A percentile compares a stretch with the other conserved stretches of the same genome.
Conservation (phyloP, 2,329 filamentous ascomycete species). For the Cucurbitaria berberidis region DNA sequence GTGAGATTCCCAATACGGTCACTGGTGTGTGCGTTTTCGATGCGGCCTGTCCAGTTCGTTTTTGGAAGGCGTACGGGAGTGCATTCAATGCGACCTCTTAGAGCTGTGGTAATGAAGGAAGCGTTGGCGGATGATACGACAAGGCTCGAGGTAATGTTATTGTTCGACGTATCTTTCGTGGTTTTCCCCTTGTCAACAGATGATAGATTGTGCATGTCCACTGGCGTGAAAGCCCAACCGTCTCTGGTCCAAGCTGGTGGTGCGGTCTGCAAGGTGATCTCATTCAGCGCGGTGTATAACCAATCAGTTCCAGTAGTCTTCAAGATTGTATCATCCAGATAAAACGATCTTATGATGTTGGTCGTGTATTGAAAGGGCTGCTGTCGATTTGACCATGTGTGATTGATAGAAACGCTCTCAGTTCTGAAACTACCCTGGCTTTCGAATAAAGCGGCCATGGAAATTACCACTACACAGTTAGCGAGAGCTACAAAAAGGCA, state of each 20-base stretch:
- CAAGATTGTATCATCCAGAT: not conserved
- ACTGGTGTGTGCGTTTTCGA: not conserved
- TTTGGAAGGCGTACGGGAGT: not conserved
- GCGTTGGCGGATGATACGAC: not conserved
- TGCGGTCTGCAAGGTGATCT: slow-evolving; percentile 2
- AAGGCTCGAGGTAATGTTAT: not conserved
- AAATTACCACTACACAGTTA: slow-evolving; percentile 7
- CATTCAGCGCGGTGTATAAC: slow-evolving; percentile 8
- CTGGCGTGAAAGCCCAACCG: slow-evolving; percentile 12
- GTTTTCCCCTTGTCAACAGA: not conserved
- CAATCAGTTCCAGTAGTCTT: slow-evolving; percentile 4
- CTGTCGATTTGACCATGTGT: not conserved
- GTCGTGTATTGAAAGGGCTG: slow-evolving; percentile 4
- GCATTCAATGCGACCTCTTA: slow-evolving; percentile 1
- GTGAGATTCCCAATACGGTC: not conserved
- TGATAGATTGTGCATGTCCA: not conserved
- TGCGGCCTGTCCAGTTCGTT: not conserved
- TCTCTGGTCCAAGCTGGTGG: slow-evolving; percentile 9
- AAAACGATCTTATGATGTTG: not conserved
- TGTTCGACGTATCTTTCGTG: not conserved
- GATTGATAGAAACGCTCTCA: not conserved
- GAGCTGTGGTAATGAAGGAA: slow-evolving; percentile 1
- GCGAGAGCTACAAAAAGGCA: not conserved
- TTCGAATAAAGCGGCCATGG: slow-evolving; percentile 12
- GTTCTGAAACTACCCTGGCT: slow-evolving; percentile 2